Evolutionary conservation across 208 protist species (phyloP).

Genomic region (Trypanosoma lewisi): DNA sequence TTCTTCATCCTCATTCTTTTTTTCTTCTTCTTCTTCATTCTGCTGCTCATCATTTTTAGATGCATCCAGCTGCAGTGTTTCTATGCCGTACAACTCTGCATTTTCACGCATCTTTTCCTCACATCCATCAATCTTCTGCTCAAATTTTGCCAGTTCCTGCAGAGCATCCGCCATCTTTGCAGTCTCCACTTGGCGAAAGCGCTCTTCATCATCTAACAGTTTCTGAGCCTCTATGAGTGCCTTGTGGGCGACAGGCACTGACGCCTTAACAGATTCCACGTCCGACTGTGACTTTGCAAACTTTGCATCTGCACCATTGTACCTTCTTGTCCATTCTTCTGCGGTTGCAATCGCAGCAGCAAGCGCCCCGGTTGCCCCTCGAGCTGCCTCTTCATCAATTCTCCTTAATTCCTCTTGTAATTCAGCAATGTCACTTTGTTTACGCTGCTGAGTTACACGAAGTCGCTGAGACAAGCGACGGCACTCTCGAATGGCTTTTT

Average conservation of each 20-base stretch:
- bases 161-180: constrained; percentile 78
- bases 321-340: constrained; percentile 46
- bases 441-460: constrained; percentile 72
- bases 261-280: constrained; percentile 52
- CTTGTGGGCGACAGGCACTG: constrained; percentile 57
- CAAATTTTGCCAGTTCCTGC: constrained; percentile 82
- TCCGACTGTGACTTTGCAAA: constrained; percentile 54
- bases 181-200: constrained; percentile 73
- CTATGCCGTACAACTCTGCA: constrained; percentile 81
- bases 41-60: constrained; percentile 9
- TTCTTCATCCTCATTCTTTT: constrained; percentile 9
- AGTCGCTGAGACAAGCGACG: constrained; percentile 63
- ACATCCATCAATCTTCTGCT: constrained; percentile 85
- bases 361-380: constrained; percentile 55
- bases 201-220: constrained; percentile 74
- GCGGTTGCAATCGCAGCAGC: constrained; percentile 37
- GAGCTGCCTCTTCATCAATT: constrained; percentile 63
- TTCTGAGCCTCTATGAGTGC: constrained; percentile 66
- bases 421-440: constrained; percentile 55
- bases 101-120: constrained; percentile 87
- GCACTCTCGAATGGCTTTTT: constrained; percentile 64
- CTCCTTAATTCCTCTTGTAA: constrained; percentile 49
- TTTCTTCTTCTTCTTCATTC: constrained; percentile 4
- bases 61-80: constrained; percentile 58
- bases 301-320: constrained; percentile 53